phyloP scores from a whole-genome alignment of 345 rosid species.

The Stellera chamaejasme region DNA sequence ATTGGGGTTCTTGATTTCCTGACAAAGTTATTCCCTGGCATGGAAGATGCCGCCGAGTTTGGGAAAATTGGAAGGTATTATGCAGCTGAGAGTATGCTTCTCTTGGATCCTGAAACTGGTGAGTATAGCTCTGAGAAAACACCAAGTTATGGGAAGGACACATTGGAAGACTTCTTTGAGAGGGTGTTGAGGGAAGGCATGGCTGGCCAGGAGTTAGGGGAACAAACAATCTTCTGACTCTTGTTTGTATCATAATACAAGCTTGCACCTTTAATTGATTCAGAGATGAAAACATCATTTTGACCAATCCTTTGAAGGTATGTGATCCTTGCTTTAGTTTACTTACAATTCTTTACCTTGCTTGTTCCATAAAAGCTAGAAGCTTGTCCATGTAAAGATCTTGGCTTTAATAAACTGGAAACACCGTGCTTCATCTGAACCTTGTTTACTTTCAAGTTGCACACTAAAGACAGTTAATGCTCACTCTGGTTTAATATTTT shows the following conservation, averaged over 20 bases:
- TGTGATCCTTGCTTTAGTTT: too few species aligned
- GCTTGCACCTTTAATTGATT: too few species aligned
- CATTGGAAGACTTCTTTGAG: conserved; percentile 74
- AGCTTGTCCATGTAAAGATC: too few species aligned
- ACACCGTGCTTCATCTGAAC: too few species aligned
- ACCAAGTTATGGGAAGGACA: conserved; percentile 85
- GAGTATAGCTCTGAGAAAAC: conserved; percentile 79
- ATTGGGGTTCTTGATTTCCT: conserved; percentile 64
- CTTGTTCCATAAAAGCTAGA: too few species aligned
- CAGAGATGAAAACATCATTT: too few species aligned
- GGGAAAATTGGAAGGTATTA: conserved; percentile 95
- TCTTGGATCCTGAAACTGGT: conserved; percentile 79
- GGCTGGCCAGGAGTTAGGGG: conserved; percentile 95
- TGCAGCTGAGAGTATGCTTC: conserved; percentile 91
- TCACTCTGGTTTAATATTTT: too few species aligned
- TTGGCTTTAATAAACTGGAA: too few species aligned
- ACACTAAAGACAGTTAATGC: too few species aligned
- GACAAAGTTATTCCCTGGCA: conserved; percentile 56
- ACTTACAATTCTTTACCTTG: too few species aligned
- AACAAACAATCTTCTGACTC: conserved; percentile 62
- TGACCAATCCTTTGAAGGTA: too few species aligned
- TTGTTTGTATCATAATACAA: not conserved
- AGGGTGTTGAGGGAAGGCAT: conserved; percentile 80
- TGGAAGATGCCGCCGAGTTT: conserved; percentile 93
- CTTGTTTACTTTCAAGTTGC: too few species aligned